Evolutionary conservation across 1,284 basidiomycete species (phyloP), one percentile per base, ranked within the genome.

Genomic region (Melampsora americana): DNA sequence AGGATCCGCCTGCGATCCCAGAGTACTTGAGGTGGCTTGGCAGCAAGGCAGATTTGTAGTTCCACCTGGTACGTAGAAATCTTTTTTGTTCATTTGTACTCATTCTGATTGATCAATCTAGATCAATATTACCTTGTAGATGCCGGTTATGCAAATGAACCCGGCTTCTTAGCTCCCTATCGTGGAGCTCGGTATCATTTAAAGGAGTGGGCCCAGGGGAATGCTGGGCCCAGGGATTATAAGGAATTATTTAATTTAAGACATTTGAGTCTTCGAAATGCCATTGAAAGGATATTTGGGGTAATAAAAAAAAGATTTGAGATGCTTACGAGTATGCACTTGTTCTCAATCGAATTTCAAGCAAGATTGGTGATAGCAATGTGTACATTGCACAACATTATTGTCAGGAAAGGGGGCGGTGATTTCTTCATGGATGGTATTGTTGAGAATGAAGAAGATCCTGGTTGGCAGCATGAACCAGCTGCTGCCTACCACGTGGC

Each of bases 1-100:
- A 74, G 83, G 84, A 2, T 83, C 81, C 79, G 82, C 82, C 18
- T 79, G 82, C 23, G 83, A 85, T 56, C 20, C 50, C 2, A 74
- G 77, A 3, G 67, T 78, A 0, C 69, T 85, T 26, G 83, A 79
- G 70, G 77, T 82, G 9, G 69, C 82, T 80, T 80, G 80, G 16
- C 65, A 79, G 3, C 16, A 61, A 26, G 32, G 23, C 18, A 9
- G 5, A 0, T 73, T 56, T 46, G 56, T 53, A 26, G 32, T 73
- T 12, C 61, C 71, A n/a, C 18, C 30, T 44, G 50, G 7, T 73
- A 53, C 18, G 48, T 30, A 3, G 23, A 23, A 20, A 2, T 11
- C 11, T 11, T 48, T 48, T 11, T 48, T 20, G 20, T 11, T 48
- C 11, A 48, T 48, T 11, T 11, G 20, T 48, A 48, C 46, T 48